A percentile compares a stretch with the other conserved stretches of the same genome.
Evolutionary conservation across 2,329 filamentous ascomycete genomes (phyloP).

Genomic region (Neofusicoccum sp.): DNA sequence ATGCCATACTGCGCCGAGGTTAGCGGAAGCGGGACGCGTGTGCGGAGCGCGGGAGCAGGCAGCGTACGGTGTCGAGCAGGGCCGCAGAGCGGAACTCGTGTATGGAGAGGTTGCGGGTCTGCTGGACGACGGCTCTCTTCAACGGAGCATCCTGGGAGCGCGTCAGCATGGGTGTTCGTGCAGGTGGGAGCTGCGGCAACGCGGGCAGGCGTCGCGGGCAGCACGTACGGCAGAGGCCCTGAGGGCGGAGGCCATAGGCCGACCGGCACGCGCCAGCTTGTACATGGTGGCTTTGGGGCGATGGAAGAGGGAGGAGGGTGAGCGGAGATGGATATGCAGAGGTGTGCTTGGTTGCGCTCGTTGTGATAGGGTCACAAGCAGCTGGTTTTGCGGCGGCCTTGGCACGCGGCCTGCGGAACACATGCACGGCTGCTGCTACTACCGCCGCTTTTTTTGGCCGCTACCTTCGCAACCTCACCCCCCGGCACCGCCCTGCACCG

Average conservation of each 20-base stretch:
- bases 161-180: constrained; percentile 29
- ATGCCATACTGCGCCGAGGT: constrained; percentile 75
- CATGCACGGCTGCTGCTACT: neutral
- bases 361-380: constrained; percentile 16
- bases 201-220: constrained; percentile 2
- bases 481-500: neutral
- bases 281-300: constrained; percentile 67
- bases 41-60: constrained; percentile 24
- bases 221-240: constrained; percentile 72
- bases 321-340: constrained; percentile 34
- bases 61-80: constrained; percentile 70
- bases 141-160: constrained; percentile 57
- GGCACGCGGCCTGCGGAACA: neutral
- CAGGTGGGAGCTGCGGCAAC: constrained; percentile 21
- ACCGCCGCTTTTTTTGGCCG: neutral
- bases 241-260: constrained; percentile 78
- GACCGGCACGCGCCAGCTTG: constrained; percentile 75
- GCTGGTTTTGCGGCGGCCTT: constrained; percentile 16
- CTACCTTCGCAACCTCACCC: neutral
- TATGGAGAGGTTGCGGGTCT: constrained; percentile 88
- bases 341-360: constrained; percentile 21
- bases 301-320: constrained; percentile 29
- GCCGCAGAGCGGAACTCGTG: constrained; percentile 98
- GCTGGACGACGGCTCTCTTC: constrained; percentile 66
- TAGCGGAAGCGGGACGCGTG: constrained; percentile 10